A percentile compares a stretch with the other conserved stretches of the same genome.
phyloP scores from a whole-genome alignment of 2,329 filamentous ascomycete genomes.

The Aaosphaeria arxii region DNA sequence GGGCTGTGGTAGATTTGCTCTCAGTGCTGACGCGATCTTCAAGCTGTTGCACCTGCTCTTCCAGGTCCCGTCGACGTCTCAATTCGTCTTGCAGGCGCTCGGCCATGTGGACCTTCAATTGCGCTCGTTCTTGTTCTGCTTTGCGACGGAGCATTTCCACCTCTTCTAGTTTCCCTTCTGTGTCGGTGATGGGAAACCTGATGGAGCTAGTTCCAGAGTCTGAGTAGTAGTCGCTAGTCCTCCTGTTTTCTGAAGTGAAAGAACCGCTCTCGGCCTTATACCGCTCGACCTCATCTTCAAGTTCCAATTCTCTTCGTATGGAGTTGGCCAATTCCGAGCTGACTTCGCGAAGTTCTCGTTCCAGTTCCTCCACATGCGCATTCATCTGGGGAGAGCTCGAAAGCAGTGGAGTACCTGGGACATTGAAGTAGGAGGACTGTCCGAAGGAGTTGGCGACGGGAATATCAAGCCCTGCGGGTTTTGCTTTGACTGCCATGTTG shows the following conservation, averaged over 20 bases:
- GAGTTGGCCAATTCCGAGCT: conserved; percentile 89
- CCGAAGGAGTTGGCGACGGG: conserved; percentile 48
- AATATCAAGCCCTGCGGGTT: conserved; percentile 50
- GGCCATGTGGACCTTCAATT: conserved; percentile 78
- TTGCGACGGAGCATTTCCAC: conserved; percentile 78
- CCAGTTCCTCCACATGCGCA: conserved; percentile 77
- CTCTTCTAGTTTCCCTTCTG: conserved; percentile 61
- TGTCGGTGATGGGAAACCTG: conserved; percentile 66
- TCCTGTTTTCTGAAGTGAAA: conserved; percentile 58
- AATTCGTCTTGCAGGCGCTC: conserved; percentile 87
- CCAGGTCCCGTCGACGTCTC: conserved; percentile 68
- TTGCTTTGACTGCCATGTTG: conserved; percentile 27
- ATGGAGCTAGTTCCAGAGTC: conserved; percentile 89
- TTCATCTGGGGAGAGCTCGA: conserved; percentile 44
- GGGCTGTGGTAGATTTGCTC: conserved; percentile 21
- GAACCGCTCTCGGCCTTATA: conserved; percentile 73
- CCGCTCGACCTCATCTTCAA: conserved; percentile 89
- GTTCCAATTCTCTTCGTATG: conserved; percentile 91
- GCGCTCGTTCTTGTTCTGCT: conserved; percentile 87
- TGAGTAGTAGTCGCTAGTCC: conserved; percentile 97
- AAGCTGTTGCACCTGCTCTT: conserved; percentile 79
- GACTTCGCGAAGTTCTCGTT: conserved; percentile 91
- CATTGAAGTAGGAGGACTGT: conserved; percentile 42
- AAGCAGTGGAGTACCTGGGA: conserved; percentile 46
- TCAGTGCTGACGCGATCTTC: conserved; percentile 64